Evolutionary conservation across 257 asterid species (phyloP), one percentile per base, ranked within the genome.

Genomic region (Henckelia pumila): DNA sequence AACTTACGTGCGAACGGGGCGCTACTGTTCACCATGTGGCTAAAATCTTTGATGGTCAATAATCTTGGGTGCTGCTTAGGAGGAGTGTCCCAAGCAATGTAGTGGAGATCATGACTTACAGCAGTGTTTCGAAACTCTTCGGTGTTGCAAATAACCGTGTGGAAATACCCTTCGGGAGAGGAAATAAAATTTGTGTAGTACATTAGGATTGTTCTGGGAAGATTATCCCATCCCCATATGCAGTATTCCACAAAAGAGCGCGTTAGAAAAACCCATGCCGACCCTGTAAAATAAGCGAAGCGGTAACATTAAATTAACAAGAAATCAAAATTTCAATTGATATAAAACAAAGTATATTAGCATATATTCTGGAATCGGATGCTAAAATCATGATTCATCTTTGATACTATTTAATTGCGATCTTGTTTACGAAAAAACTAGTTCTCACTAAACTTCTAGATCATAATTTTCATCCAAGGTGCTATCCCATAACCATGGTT

Each of bases 101-200:
- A 94, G 74, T 94, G 99, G 59, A 94, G 92, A 68, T 94, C 99
- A 11, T 94, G 99, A 52, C 89, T 81, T 74, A 94, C 64, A 11
- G 97, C 95, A 8, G 96, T 88, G 71, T 68, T 68, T 22, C 74
- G 88, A 25, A 94, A 94, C 75, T 85, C 92, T 21, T 80, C 78
- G 1, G 89, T 80, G 80, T 91, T 94, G 89, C 99, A 94, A 30
- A 94, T 87, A 37, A 91, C 88, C 0, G 99, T 94, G 78, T 94
- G 99, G 30, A 94, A 94, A 63, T 94, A 94, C 72, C 99, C 97
- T 72, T 94, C 99, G 0, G 99, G 99, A 3, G 99, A 91, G 17
- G 99, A 94, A 63, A 94, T 59, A 73, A 94, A 94, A 67, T 94
- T 94, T 20, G 96, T 66, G 1, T 91, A 94, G 52, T 94, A 94